A percentile compares a stretch with the other conserved stretches of the same genome.
These are phyloP conservation scores for Coleophoma crateriformis DNA, from an alignment of 2,329 filamentous ascomycete species.

Conservation along the genomic window DNA sequence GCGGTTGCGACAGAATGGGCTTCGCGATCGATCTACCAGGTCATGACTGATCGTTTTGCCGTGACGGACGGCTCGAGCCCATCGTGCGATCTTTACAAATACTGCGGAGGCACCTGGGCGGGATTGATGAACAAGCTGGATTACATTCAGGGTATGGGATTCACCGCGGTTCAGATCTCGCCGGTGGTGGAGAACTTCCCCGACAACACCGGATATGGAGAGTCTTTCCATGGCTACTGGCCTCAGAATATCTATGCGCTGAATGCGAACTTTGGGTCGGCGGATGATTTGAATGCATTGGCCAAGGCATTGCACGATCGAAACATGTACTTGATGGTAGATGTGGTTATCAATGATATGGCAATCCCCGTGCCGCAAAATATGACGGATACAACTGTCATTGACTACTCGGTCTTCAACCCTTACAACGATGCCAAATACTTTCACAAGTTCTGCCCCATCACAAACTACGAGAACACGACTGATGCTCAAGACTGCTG, in stretches of 20 bases:
- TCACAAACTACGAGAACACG: conserved; percentile 49
- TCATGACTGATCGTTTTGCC: conserved; percentile 35
- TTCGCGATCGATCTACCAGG: conserved; percentile 32
- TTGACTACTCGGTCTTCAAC: conserved; percentile 47
- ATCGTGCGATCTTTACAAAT: conserved; percentile 25
- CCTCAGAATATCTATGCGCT: conserved; percentile 38
- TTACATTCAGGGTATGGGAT: conserved; percentile 36
- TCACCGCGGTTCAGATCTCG: conserved; percentile 32
- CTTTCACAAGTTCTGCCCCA: conserved; percentile 54
- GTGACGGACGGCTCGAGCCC: conserved; percentile 26
- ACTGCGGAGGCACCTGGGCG: conserved; percentile 39
- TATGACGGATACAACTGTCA: conserved; percentile 19
- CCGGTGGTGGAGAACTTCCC: conserved; percentile 32
- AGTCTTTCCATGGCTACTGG: conserved; percentile 38
- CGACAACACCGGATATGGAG: conserved; percentile 29
- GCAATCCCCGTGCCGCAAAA: conserved; percentile 41
- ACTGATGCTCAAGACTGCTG: conserved; percentile 36
- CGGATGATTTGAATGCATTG: conserved; percentile 50
- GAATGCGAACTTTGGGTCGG: conserved; percentile 53
- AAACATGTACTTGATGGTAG: conserved; percentile 55
- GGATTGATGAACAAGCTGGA: conserved; percentile 38
- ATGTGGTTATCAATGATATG: conserved; percentile 53
- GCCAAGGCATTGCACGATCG: conserved; percentile 47
- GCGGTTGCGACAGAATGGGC: conserved; percentile 24
- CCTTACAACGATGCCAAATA: conserved; percentile 51